Evolutionary conservation across 805 yeast genomes (phyloP).

Genomic region (Metschnikowia shivogae): DNA sequence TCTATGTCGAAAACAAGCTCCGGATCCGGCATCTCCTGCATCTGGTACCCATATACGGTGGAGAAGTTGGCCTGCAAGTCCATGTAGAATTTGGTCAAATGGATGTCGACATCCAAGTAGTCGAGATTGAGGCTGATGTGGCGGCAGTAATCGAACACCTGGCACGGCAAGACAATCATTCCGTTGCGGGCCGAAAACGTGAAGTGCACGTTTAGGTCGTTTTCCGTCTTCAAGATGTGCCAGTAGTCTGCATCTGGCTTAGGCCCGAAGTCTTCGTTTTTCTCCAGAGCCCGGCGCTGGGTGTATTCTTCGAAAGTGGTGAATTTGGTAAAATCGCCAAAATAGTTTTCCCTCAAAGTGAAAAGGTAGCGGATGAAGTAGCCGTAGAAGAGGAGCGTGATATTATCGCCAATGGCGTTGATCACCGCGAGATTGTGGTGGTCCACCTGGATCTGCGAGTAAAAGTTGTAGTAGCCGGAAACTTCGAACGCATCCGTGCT

Average conservation of each 20-base stretch:
- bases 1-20: constrained; percentile 24
- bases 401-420: constrained; percentile 59
- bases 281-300: constrained; percentile 3
- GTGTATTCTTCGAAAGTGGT: constrained; percentile 78
- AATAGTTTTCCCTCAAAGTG: constrained; percentile 78
- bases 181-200: constrained; percentile 70
- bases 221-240: constrained; percentile 47
- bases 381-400: constrained; percentile 74
- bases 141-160: constrained; percentile 59
- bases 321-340: constrained; percentile 82
- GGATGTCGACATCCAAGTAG: constrained; percentile 67
- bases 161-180: constrained; percentile 65
- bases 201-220: constrained; percentile 76
- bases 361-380: constrained; percentile 71
- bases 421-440: constrained; percentile 68
- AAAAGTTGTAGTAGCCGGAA: constrained; percentile 63
- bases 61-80: constrained; percentile 75
- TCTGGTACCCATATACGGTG: constrained; percentile 39
- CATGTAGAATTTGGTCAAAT: constrained; percentile 91
- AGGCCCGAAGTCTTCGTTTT: background rate
- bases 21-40: constrained; percentile 19
- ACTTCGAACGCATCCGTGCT: constrained; percentile 57
- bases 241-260: constrained; percentile 27
- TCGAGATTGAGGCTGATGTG: constrained; percentile 63
- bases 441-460: constrained; percentile 54